These are phyloP conservation scores for Brachypodium distachyon DNA, from an alignment of 202 grass and related monocot species.

Conservation along the genomic window DNA sequence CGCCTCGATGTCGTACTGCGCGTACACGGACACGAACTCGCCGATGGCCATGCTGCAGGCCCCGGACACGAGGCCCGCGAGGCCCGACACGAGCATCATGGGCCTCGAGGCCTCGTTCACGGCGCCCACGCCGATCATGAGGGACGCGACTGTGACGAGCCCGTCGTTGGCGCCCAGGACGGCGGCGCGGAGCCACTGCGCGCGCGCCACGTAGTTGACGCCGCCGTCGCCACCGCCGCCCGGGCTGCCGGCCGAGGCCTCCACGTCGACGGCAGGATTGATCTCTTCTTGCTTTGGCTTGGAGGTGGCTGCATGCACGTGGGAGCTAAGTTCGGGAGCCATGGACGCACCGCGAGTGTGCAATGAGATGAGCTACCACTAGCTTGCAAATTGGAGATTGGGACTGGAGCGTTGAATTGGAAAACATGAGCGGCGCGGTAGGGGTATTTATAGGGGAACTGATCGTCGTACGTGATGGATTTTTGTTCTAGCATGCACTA, in stretches of 20 bases:
- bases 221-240: neutral
- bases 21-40: slow-evolving; percentile 73
- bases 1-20: slow-evolving; percentile 66
- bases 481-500: neutral
- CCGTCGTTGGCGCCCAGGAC: slow-evolving; percentile 86
- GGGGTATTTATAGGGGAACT: slow-evolving; percentile 34
- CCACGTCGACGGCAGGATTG: neutral
- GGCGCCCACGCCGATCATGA: slow-evolving; percentile 85
- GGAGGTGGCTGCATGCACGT: slow-evolving; percentile 6
- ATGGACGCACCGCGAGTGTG: slow-evolving; percentile 10
- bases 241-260: neutral
- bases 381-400: too few species aligned
- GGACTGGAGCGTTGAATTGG: neutral
- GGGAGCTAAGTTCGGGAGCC: slow-evolving; percentile 33
- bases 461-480: neutral
- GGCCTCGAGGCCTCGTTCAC: slow-evolving; percentile 22
- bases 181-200: slow-evolving; percentile 76
- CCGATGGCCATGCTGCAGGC: slow-evolving; percentile 83
- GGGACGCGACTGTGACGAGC: slow-evolving; percentile 70
- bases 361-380: neutral
- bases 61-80: slow-evolving; percentile 65
- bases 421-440: neutral
- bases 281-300: neutral
- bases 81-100: slow-evolving; percentile 66
- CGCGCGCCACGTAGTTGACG: slow-evolving; percentile 49